Percentiles rank a stretch among this genome's conserved stretches.
These are phyloP conservation scores for Balansia obtecta DNA, from an alignment of 2,329 filamentous ascomycete genomes.

Conservation along the genomic window DNA sequence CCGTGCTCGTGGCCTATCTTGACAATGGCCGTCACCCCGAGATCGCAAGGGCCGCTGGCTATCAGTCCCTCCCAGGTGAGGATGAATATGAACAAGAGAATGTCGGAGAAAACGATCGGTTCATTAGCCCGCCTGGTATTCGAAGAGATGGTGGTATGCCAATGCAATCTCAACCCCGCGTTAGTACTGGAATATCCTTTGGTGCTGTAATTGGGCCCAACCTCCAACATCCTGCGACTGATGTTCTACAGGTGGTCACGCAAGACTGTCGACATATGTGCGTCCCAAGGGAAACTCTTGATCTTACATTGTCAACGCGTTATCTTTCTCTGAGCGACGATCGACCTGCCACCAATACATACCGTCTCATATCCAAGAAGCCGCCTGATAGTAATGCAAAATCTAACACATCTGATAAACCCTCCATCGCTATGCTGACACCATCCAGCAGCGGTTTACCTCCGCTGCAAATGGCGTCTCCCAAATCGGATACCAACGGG, in stretches of 20 bases:
- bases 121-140: background rate
- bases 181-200: background rate
- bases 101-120: conserved; percentile 15
- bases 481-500: conserved; percentile 21
- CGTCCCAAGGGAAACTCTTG: conserved; percentile 11
- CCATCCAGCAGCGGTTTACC: conserved; percentile 20
- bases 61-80: conserved; percentile 36
- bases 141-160: background rate
- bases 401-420: conserved; percentile 10
- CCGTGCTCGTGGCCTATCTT: conserved; percentile 54
- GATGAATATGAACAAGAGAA: conserved; percentile 27
- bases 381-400: conserved; percentile 3
- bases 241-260: conserved; percentile 18
- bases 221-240: conserved; percentile 20
- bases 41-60: conserved; percentile 45
- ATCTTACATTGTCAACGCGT: conserved; percentile 18
- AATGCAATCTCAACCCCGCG: background rate
- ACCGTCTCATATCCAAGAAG: conserved; percentile 5
- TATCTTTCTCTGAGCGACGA: conserved; percentile 24
- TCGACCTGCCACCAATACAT: conserved; percentile 8
- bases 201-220: conserved; percentile 7
- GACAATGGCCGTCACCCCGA: conserved; percentile 51
- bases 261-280: conserved; percentile 8
- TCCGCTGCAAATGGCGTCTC: conserved; percentile 25
- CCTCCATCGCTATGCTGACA: conserved; percentile 13